Evolutionary conservation across 2,329 filamentous ascomycete genomes (phyloP).

Genomic region (Exophiala viscosa): DNA sequence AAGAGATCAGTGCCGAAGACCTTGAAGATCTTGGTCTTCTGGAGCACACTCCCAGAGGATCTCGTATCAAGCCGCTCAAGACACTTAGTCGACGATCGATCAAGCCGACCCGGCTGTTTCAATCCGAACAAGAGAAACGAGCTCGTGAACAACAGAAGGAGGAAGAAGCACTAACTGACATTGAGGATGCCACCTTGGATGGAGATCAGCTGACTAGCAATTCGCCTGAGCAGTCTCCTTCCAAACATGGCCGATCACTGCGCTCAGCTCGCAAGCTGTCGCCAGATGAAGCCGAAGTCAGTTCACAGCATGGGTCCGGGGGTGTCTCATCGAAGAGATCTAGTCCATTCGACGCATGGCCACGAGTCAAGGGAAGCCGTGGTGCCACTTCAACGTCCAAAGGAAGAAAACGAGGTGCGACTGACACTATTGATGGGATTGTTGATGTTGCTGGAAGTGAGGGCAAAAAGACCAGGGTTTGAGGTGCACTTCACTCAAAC

Average conservation of each 20-base stretch:
- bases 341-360: slow-evolving; percentile 30
- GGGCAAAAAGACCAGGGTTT: slow-evolving; percentile 11
- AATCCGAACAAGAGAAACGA: slow-evolving; percentile 42
- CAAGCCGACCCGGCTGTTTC: slow-evolving; percentile 60
- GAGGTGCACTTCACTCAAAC: background rate
- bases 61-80: slow-evolving; percentile 35
- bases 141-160: slow-evolving; percentile 42
- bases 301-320: background rate
- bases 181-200: slow-evolving; percentile 40
- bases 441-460: background rate
- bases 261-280: slow-evolving; percentile 11
- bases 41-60: slow-evolving; percentile 38
- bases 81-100: slow-evolving; percentile 57
- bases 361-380: slow-evolving; percentile 23
- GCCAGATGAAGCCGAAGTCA: background rate
- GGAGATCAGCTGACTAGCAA: background rate
- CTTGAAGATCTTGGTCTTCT: slow-evolving; percentile 42
- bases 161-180: slow-evolving; percentile 54
- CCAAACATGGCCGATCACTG: slow-evolving; percentile 13
- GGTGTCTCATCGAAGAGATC: slow-evolving; percentile 7
- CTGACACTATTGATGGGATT: slow-evolving; percentile 12
- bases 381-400: slow-evolving; percentile 9
- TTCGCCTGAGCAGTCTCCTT: background rate
- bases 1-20: slow-evolving; percentile 41
- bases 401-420: slow-evolving; percentile 23